These are phyloP conservation scores for Trichosporon coremiiforme DNA, from an alignment of 1,284 basidiomycete species.

Conservation along the genomic window DNA sequence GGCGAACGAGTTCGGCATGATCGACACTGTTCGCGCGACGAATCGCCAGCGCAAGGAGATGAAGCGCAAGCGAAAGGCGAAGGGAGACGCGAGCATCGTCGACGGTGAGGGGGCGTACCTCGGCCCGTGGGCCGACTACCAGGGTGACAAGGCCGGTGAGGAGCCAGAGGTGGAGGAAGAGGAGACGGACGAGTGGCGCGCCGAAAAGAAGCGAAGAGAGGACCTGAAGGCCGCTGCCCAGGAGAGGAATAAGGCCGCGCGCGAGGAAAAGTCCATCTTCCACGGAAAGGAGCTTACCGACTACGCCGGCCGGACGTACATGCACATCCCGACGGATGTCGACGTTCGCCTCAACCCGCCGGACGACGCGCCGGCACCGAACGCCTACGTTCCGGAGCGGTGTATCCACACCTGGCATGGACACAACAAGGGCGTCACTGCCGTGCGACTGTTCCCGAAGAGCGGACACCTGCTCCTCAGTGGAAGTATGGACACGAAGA, in stretches of 20 bases:
- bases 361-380: conserved; percentile 78
- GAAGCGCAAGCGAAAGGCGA: conserved; percentile 77
- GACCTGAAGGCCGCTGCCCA: conserved; percentile 62
- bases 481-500: conserved; percentile 97
- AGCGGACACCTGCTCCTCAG: conserved; percentile 91
- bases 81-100: conserved; percentile 78
- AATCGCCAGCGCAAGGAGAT: conserved; percentile 69
- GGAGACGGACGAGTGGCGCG: conserved; percentile 66
- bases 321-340: conserved; percentile 76
- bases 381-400: conserved; percentile 86
- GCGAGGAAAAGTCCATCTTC: conserved; percentile 91
- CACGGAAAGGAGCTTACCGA: conserved; percentile 96
- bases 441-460: conserved; percentile 85
- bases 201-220: conserved; percentile 61
- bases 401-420: conserved; percentile 99
- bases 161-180: conserved; percentile 67
- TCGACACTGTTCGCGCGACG: conserved; percentile 69
- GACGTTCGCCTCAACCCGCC: conserved; percentile 66
- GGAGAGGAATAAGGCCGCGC: conserved; percentile 77
- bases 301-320: conserved; percentile 98
- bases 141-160: conserved; percentile 68
- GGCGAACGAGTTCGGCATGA: conserved; percentile 72
- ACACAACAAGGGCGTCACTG: conserved; percentile 95
- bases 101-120: conserved; percentile 87
- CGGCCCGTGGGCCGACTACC: conserved; percentile 96